Base-by-base conservation (phyloP, 1,284 basidiomycete species). In the Austroboletus olivaceoglutinosus region DNA sequence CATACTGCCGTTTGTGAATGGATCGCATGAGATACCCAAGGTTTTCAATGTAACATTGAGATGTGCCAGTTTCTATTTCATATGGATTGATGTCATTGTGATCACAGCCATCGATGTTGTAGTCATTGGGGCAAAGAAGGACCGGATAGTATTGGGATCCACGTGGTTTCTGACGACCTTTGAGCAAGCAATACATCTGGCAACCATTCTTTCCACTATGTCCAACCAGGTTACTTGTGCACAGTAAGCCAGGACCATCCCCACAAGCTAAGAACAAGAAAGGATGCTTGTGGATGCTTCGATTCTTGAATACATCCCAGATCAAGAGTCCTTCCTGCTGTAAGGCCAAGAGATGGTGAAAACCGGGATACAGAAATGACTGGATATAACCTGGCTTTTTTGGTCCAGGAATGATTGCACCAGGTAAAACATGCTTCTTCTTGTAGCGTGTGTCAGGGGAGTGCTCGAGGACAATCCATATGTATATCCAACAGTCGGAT, bases 401-500 rank as follows among this genome's bases (percentile, higher is more conserved):
- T n/a, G 23, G 23, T 25, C 23, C 23, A 4, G 23, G 23, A 25
- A 25, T 25, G 23, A 25, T 5, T 25, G 5, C 23, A 25, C 23
- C 23, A 5, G 23, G 23, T 25, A 5, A 3, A 25, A 25, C 23
- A 3, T 25, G 9, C 9, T 4, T 8, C 9, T 25, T 25, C 9
- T 25, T 4, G 23, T 25, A 56, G 2, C 13, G 15, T 2, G 48
- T 1, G 1, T 55, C 44, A 0, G 53, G 47, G 1, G 19, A 3
- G 16, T 22, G 45, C 1, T 56, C 21, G 4, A 50, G 7, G 2
- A 55, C 4, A 3, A 55, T 47, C 47, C 45, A 53, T 1, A 53
- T 55, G 16, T 53, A 54, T 4, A 52, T 44, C 46, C 51, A 51
- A n/a, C 40, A 46, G 5, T 51, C 40, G 1, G 25, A 51, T 4